Base-by-base conservation (phyloP, 2,329 filamentous ascomycete species). In the Stagonosporopsis rhizophila region DNA sequence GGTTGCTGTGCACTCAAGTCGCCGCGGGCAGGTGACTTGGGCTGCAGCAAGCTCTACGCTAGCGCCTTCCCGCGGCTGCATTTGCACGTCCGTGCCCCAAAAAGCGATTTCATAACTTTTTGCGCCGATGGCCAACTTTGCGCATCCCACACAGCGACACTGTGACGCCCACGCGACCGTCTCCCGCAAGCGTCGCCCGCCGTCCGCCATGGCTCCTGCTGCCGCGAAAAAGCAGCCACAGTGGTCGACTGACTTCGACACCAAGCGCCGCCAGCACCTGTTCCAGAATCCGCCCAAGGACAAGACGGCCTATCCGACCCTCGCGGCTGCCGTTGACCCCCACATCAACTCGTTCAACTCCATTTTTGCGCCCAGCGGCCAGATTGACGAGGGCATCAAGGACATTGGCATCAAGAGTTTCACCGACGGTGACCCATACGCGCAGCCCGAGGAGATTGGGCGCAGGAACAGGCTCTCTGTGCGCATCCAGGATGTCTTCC, bases 301-400 rank as follows among this genome's bases (percentile, higher is more conserved):
- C 74, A 89, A 87, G 66, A 90, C 90, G 9, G 92, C 94, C 56
- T 98, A 96, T 72, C 95, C 95, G 14, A 85, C 90, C 20, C 86
- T 99, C 44, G 89, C 93, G 68, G 85, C 85, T 59, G 91, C 94
- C n/a, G 88, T 98, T 57, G 84, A 90, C 64, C 95, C 95, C 45
- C 95, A 99, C 77, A 89, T 98, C 68, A 89, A 97, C 71, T 95
- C 95, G 6, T 99, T 97, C 85, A 96, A 99, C 81, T 88, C 88
- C 48, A 83, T 98, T 44, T 96, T 97, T 73, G 85, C 87, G 28
- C 82, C 84, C 55, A 84, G 89, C 76, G 91, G 90, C 49, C 81
- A 89, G 48, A 75, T 99, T 50, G 85, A 89, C 45, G 87, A 91
- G 62, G 92, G 85, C 12, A 76, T 98, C 58, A 86, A 85, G 71